Conservation (phyloP, 768 basidiomycete genomes). For the Serpula lacrymans region DNA sequence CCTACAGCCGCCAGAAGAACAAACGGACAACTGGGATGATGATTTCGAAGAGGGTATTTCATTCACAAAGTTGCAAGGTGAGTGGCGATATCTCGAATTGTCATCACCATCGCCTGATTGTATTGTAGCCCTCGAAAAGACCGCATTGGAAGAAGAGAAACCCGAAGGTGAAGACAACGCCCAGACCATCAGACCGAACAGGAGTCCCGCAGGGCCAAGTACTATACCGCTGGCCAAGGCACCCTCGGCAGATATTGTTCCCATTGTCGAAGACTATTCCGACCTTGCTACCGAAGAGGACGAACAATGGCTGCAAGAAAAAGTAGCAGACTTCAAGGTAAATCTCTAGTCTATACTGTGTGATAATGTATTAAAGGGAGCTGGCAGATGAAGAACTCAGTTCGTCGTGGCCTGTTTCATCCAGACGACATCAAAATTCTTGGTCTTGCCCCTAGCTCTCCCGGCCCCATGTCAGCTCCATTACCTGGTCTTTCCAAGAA, state of each 20-base stretch:
- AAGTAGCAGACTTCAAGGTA: slow-evolving; percentile 84
- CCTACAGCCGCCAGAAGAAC: slow-evolving; percentile 74
- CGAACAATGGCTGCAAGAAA: slow-evolving; percentile 63
- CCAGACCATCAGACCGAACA: slow-evolving; percentile 73
- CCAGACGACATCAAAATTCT: slow-evolving; percentile 86
- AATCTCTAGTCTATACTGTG: slow-evolving; percentile 8
- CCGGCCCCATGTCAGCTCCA: slow-evolving; percentile 68
- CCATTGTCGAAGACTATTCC: slow-evolving; percentile 89
- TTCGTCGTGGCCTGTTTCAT: slow-evolving; percentile 77
- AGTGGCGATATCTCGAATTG: slow-evolving; percentile 1
- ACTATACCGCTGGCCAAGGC: slow-evolving; percentile 55
- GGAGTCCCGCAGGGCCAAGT: slow-evolving; percentile 58
- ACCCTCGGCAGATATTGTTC: slow-evolving; percentile 57
- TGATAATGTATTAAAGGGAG: slow-evolving; percentile 14
- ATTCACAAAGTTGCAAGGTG: slow-evolving; percentile 76
- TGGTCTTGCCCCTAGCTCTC: slow-evolving; percentile 46
- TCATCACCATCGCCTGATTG: not conserved
- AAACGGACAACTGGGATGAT: slow-evolving; percentile 97
- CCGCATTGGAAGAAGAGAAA: slow-evolving; percentile 53
- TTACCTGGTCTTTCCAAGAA: slow-evolving; percentile 54
- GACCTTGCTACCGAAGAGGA: slow-evolving; percentile 83
- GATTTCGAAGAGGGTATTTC: slow-evolving; percentile 96
- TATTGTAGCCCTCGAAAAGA: slow-evolving; percentile 60
- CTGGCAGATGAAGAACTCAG: slow-evolving; percentile 74
- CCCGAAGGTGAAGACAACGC: slow-evolving; percentile 66